These are phyloP conservation scores for Apostasia shenzhenica DNA, from an alignment of 106 monocot species.

Conservation along the genomic window DNA sequence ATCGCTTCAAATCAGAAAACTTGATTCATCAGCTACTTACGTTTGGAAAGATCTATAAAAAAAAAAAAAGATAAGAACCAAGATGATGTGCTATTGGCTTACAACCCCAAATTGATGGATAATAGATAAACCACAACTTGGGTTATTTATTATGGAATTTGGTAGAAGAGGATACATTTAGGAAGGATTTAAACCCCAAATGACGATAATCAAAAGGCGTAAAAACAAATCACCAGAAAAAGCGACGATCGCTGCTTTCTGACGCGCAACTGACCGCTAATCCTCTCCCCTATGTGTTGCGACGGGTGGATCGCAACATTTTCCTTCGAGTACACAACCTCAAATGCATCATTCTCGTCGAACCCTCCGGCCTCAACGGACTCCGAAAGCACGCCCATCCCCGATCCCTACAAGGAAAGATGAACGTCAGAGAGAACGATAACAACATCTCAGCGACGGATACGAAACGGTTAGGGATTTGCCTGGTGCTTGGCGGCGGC, in stretches of 20 bases:
- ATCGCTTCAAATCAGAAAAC: too few species aligned
- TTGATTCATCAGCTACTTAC: too few species aligned
- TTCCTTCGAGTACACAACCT: constrained; percentile 45
- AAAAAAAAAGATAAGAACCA: too few species aligned
- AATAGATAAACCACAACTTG: too few species aligned
- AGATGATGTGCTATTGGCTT: too few species aligned
- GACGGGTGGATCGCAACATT: constrained; percentile 62
- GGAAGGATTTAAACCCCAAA: too few species aligned
- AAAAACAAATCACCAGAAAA: constrained; percentile 33
- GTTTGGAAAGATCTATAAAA: too few species aligned
- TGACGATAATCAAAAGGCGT: too few species aligned
- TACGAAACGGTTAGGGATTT: not conserved
- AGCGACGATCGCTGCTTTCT: constrained; percentile 27
- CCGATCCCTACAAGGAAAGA: constrained; percentile 6
- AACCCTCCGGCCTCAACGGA: constrained; percentile 13
- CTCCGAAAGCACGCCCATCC: constrained; percentile 17
- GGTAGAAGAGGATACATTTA: too few species aligned
- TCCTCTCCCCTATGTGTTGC: constrained; percentile 42
- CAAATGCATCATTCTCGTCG: constrained; percentile 11
- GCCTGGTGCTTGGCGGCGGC: constrained; percentile 53
- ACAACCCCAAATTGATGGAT: too few species aligned
- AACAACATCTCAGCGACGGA: not conserved
- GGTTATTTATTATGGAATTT: too few species aligned
- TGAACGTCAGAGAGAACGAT: not conserved
- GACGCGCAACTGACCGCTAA: constrained; percentile 49